Percentiles rank a stretch among this genome's conserved stretches.
Evolutionary conservation across 2,329 filamentous ascomycete species (phyloP).

Genomic region (Capronia americana): DNA sequence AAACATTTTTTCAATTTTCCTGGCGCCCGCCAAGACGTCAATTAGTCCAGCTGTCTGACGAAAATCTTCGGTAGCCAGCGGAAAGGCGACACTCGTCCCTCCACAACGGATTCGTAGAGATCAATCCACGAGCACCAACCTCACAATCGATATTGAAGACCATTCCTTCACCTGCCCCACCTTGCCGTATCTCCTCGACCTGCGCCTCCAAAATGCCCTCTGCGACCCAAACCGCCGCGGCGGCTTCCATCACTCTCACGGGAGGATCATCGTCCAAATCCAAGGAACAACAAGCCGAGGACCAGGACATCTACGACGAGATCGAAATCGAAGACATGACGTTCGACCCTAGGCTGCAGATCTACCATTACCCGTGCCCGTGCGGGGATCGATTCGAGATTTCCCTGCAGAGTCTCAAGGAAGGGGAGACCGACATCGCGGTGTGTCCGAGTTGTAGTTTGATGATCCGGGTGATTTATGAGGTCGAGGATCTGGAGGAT

Average conservation of each 20-base stretch:
- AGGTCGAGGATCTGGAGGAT: slow-evolving; percentile 67
- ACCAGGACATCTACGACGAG: slow-evolving; percentile 87
- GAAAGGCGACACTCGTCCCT: too few species aligned
- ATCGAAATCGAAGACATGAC: slow-evolving; percentile 99
- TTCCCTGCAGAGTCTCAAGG: slow-evolving; percentile 78
- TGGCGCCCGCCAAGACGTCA: too few species aligned
- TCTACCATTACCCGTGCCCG: slow-evolving; percentile 96
- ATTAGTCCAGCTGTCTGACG: too few species aligned
- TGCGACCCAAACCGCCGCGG: slow-evolving; percentile 20
- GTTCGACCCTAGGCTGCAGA: slow-evolving; percentile 78
- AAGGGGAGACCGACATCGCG: slow-evolving; percentile 85
- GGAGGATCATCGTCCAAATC: slow-evolving; percentile 9
- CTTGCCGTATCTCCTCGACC: not conserved
- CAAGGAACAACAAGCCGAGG: slow-evolving; percentile 48
- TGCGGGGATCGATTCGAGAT: slow-evolving; percentile 98
- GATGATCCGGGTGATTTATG: slow-evolving; percentile 95
- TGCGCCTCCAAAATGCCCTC: slow-evolving; percentile 20
- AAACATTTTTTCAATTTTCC: not conserved
- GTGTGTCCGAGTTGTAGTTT: slow-evolving; percentile 96
- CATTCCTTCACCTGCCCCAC: not conserved
- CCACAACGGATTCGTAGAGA: too few species aligned
- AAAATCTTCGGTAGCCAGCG: too few species aligned
- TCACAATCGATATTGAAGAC: too few species aligned
- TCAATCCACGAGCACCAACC: not conserved
- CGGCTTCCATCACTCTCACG: slow-evolving; percentile 20